Evolutionary conservation across 805 yeast genomes (phyloP), one percentile per base, ranked within the genome.

Genomic region (Starmerella kuoi): DNA sequence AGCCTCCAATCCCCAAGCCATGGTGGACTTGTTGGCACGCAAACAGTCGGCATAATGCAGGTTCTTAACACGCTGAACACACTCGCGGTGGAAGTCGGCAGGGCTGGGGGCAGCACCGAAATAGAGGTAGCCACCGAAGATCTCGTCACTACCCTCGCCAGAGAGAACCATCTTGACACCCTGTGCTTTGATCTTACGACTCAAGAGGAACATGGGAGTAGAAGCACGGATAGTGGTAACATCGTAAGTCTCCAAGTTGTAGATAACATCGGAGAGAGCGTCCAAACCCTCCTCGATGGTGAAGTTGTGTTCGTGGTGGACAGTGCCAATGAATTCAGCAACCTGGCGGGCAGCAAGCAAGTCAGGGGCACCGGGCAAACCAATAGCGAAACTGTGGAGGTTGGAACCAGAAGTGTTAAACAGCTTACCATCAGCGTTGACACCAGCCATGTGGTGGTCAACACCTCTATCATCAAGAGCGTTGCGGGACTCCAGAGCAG

Each of bases 1-100:
- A 48, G 98, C 98, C 70, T 91, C 99, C 51, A 91, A 74, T 65
- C 99, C 99, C 99, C 99, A 91, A 34, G 99, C 97, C 95, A 91
- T 84, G 46, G 99, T 91, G 26, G 96, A 87, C 69, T 91, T 91
- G 82, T 91, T 91, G 52, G 99, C 99, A 67, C 99, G 80, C 62
- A 91, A 70, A 71, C 97, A 88, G 70, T 91, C 99, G 48, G 97
- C 85, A 55, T 77, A 77, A 66, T 91, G 95, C 67, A 91, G 73
- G 88, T 91, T 87, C 73, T 91, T 85, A 56, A 91, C 96, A 65
- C 99, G 76, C 69, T 80, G 72, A 49, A 91, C 95, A 67, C 93
- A 82, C 70, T 91, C 99, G 48, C 76, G 69, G 67, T 91, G 97
- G 86, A 91, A 91, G 57, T 85, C 98, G 44, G 69, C 70, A 41